Evolutionary conservation across 768 basidiomycete genomes (phyloP).

Genomic region (Termitomyces sp.): DNA sequence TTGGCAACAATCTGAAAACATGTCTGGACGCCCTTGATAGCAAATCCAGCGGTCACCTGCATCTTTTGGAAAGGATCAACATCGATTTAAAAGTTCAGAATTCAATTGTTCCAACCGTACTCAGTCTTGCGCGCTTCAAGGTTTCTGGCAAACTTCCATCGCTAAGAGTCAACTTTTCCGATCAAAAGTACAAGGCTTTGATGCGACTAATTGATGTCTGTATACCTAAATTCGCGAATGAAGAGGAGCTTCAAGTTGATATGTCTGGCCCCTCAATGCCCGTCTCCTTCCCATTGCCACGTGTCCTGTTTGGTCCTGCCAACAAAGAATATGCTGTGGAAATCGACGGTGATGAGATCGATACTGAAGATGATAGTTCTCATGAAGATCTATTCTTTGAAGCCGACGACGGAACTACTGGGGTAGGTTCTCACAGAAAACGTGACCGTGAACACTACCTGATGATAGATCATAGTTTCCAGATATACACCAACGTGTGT

Average conservation of each 20-base stretch:
- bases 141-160: slow-evolving; percentile 83
- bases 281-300: slow-evolving; percentile 44
- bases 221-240: slow-evolving; percentile 74
- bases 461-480: slow-evolving; percentile 23
- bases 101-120: slow-evolving; percentile 82
- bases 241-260: slow-evolving; percentile 15
- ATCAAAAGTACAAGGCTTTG: slow-evolving; percentile 84
- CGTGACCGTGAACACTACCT: not conserved
- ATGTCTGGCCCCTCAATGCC: slow-evolving; percentile 13
- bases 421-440: slow-evolving; percentile 30
- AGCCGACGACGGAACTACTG: slow-evolving; percentile 53
- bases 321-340: slow-evolving; percentile 68
- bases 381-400: slow-evolving; percentile 64
- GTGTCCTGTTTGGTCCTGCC: slow-evolving; percentile 46
- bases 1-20: slow-evolving; percentile 77
- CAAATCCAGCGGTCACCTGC: slow-evolving; percentile 53
- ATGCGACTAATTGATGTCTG: slow-evolving; percentile 91
- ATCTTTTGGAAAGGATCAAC: slow-evolving; percentile 88
- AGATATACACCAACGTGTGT: slow-evolving; percentile 49
- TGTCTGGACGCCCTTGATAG: slow-evolving; percentile 76
- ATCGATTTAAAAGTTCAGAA: slow-evolving; percentile 87
- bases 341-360: slow-evolving; percentile 43
- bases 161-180: slow-evolving; percentile 85
- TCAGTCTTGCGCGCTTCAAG: slow-evolving; percentile 84
- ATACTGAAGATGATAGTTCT: slow-evolving; percentile 27